Evolutionary conservation across 129 eudicot genomes (phyloP).

Genomic region (Escallonia rubra): DNA sequence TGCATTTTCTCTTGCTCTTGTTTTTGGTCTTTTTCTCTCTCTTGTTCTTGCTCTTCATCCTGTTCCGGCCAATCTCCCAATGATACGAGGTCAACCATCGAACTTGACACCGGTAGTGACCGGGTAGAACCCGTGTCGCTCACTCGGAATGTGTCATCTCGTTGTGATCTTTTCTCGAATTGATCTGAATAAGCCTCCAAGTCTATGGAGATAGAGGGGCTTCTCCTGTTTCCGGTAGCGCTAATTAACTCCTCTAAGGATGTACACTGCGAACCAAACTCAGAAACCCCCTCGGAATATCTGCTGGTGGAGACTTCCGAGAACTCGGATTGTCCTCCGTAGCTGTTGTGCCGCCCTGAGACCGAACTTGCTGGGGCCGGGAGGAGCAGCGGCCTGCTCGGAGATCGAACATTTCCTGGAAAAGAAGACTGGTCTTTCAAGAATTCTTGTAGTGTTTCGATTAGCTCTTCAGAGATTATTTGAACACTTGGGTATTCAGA

Average conservation of each 20-base stretch:
- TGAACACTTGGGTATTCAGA: constrained; percentile 57
- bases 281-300: constrained; percentile 23
- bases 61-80: constrained; percentile 34
- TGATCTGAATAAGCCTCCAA: constrained; percentile 39
- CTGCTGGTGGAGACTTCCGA: constrained; percentile 13
- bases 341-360: constrained; percentile 11
- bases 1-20: constrained; percentile 4
- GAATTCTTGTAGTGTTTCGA: constrained; percentile 53
- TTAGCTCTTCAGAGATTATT: constrained; percentile 37
- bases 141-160: constrained; percentile 23
- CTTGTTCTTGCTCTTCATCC: neutral
- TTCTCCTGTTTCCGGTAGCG: constrained; percentile 27
- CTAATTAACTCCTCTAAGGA: constrained; percentile 50
- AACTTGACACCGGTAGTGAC: constrained; percentile 35
- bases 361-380: constrained; percentile 12
- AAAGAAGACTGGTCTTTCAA: constrained; percentile 54
- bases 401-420: constrained; percentile 7
- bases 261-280: constrained; percentile 28
- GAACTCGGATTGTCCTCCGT: constrained; percentile 21
- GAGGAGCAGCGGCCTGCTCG: constrained; percentile 4
- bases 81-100: constrained; percentile 38
- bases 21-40: neutral
- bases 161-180: constrained; percentile 16
- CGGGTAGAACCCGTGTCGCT: constrained; percentile 41
- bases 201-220: constrained; percentile 42